Evolutionary conservation across 2,329 filamentous ascomycete genomes (phyloP).

Genomic region (Annulohypoxylon truncatum): DNA sequence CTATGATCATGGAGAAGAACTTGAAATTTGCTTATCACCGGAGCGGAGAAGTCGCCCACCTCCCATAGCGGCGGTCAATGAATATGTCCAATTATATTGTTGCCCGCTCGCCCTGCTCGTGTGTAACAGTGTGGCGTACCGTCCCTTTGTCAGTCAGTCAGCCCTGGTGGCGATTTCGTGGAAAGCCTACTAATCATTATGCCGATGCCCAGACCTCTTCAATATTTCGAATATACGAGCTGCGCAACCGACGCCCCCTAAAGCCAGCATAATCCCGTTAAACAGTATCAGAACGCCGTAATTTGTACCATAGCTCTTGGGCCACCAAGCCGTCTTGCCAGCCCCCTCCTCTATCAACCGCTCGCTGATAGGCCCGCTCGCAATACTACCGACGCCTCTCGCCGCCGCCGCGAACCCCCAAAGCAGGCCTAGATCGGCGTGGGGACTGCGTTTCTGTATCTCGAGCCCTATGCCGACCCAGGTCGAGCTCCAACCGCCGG

Average conservation of each 20-base stretch:
- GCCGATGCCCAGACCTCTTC: constrained; percentile 30
- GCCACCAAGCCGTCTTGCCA: constrained; percentile 19
- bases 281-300: constrained; percentile 33
- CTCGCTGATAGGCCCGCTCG: constrained; percentile 33
- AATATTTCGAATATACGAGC: constrained; percentile 20
- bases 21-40: too few species aligned
- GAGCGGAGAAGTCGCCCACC: too few species aligned
- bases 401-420: constrained; percentile 34
- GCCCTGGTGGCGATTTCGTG: too few species aligned
- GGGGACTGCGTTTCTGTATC: constrained; percentile 29
- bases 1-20: background rate
- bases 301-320: constrained; percentile 27
- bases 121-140: background rate
- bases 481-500: constrained; percentile 34
- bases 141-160: too few species aligned
- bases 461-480: constrained; percentile 32
- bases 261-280: constrained; percentile 24
- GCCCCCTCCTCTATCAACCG: constrained; percentile 20
- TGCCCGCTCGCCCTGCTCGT: background rate
- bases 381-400: constrained; percentile 31
- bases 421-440: constrained; percentile 26
- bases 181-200: constrained; percentile 8
- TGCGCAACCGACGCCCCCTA: constrained; percentile 28
- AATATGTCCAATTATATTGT: background rate
- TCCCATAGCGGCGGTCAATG: too few species aligned